Base-by-base conservation (phyloP, 2,329 filamentous ascomycete species). In the Talaromyces sp. region DNA sequence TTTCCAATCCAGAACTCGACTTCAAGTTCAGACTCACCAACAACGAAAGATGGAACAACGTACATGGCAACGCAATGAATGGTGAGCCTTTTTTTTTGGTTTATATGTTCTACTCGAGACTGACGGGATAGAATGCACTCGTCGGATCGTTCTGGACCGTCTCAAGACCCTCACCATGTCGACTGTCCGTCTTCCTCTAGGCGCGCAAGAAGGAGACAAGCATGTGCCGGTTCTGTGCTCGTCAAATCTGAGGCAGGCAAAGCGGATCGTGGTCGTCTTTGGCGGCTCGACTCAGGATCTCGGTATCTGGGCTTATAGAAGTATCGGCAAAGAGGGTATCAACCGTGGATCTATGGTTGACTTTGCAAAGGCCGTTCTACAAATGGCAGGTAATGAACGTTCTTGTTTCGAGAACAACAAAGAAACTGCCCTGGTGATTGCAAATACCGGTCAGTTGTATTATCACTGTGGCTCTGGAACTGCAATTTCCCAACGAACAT, bases 11-110 rank as follows among this genome's bases (percentile, higher is more conserved):
- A 0, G 81, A 88, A 29, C 79, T 83, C 65, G 88, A 87, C 70
- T 96, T 91, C 79, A 84, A 90, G 66, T 96, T 83, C 80, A 88
- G 86, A 71, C 74, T 89, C 58, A 88, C 84, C 71, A 86, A 85
- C 66, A 92, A 91, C 73, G 79, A 84, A n/a, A 86, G 91, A 41
- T 82, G 88, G 75, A 96, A 96, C 72, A 83, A 88, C 46, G 80
- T 88, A 21, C 90, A 91, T 68, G 83, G 88, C 19, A 89, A 89
- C 65, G 81, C 86, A 43, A 86, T 96, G 75, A 88, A 96, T 68
- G 76, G 91, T 90, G 72, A 65, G 29, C 9, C 32, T 43, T 59
- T 13, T 31, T 26, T 38, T 13, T 13, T 56, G 17, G 3, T 27
- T 31, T 27, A 32, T 11, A 24, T 46, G 24, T 54, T 54, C 31